Base-by-base conservation (phyloP, 2,329 filamentous ascomycete species). In the Microcyclosporella mali region DNA sequence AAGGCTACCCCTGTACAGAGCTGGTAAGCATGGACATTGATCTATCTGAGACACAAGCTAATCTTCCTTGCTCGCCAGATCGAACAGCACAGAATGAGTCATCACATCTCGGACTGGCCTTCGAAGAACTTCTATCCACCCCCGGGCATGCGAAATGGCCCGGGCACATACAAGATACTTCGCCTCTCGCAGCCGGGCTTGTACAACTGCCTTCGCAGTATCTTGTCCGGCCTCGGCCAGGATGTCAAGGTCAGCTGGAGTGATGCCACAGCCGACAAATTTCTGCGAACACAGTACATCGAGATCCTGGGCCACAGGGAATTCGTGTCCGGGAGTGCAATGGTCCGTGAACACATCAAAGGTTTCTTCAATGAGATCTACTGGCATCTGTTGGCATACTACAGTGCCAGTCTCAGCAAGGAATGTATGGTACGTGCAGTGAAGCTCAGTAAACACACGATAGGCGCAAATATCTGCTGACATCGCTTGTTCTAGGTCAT, bases 1-100 rank as follows among this genome's bases (percentile, higher is more conserved):
- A 52, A 32, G 50, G 47, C 12, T 50, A 51, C 11, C 50, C 47
- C 3, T 52, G 49, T 29, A 37, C 41, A 1, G 47, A 51, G 40
- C 41, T 54, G 6, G 31, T 42, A 3, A 37, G n/a, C 17, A 3
- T 12, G 11, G 8, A 40, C 28, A 14, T 14, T 30, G 10, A 9
- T 16, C 15, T 14, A 30, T 45, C 12, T 8, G 28, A 9, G 28
- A 29, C 9, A 9, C 28, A n/a, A 29, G 28, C n/a, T 29, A 29
- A 29, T 29, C 28, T n/a, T n/a, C n/a, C n/a, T n/a, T n/a, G n/a
- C n/a, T n/a, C n/a, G n/a, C n/a, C n/a, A n/a, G n/a, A n/a, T 25
- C 21, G 21, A 25, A 9, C 21, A 25, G 21, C 21, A 25, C 21
- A 9, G 21, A 4, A 25, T 25, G 21, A 25, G 9, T 9, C 21